Percentiles rank a stretch among this genome's conserved stretches.
phyloP scores from a whole-genome alignment of 2,329 filamentous ascomycete species.

The Fusarium circinatum region DNA sequence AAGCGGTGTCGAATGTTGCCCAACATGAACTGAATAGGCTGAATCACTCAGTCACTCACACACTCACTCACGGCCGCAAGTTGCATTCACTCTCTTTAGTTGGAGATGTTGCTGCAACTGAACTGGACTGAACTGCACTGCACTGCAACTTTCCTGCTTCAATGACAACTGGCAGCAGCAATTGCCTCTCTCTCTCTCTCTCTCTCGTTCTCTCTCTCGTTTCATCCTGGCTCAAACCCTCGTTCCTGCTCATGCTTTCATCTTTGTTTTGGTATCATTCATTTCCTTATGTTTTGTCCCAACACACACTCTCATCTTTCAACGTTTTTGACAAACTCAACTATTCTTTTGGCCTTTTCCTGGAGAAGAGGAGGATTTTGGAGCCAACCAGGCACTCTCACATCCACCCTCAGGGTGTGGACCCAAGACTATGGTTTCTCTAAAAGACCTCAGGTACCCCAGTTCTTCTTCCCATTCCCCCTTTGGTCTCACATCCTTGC shows the following conservation, averaged over 20 bases:
- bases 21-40: slow-evolving; percentile 10
- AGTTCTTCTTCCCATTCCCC: slow-evolving; percentile 5
- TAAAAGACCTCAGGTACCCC: slow-evolving; percentile 28
- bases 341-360: not conserved
- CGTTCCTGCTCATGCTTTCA: slow-evolving; percentile 6
- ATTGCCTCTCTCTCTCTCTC: not conserved
- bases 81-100: not conserved
- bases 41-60: slow-evolving; percentile 15
- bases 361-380: not conserved
- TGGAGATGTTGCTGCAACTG: slow-evolving; percentile 7
- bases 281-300: not conserved
- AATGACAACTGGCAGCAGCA: slow-evolving; percentile 13
- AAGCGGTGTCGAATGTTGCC: slow-evolving; percentile 32
- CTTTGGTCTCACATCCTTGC: slow-evolving; percentile 15
- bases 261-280: slow-evolving; percentile 10
- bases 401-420: slow-evolving; percentile 19
- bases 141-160: slow-evolving; percentile 2
- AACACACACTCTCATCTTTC: not conserved
- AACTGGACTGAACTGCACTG: slow-evolving; percentile 2
- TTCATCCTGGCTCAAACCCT: slow-evolving; percentile 3
- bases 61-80: slow-evolving; percentile 6
- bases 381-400: not conserved
- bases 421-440: slow-evolving; percentile 17
- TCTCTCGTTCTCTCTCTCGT: not conserved
- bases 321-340: not conserved